phyloP scores from a whole-genome alignment of 257 asterid species.

The Gentiana macrophylla region DNA sequence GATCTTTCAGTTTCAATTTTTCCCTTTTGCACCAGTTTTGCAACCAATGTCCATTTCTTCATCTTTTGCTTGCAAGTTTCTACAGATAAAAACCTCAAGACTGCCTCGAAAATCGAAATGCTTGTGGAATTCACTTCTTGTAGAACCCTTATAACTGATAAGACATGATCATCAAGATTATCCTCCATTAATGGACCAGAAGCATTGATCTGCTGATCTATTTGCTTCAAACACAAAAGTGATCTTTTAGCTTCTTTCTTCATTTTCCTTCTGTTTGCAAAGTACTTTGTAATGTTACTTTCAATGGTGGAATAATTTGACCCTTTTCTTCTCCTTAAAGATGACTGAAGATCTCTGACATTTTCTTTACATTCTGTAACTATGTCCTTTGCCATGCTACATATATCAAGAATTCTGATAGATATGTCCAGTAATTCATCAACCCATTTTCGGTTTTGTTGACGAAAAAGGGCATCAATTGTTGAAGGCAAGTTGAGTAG shows the following conservation, averaged over 20 bases:
- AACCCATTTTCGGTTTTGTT: conserved; percentile 11
- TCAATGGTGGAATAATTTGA: conserved; percentile 8
- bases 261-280: conserved; percentile 12
- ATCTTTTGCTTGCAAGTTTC: conserved; percentile 21
- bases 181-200: conserved; percentile 11
- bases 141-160: conserved; percentile 14
- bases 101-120: conserved; percentile 10
- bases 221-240: conserved; percentile 19
- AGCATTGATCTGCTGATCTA: conserved; percentile 10
- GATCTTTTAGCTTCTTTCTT: conserved; percentile 14
- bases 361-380: conserved; percentile 15
- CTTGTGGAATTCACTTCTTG: conserved; percentile 15
- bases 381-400: conserved; percentile 13
- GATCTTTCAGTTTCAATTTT: background rate
- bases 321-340: conserved; percentile 17
- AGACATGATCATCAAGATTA: conserved; percentile 10
- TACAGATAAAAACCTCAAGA: conserved; percentile 15
- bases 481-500: conserved; percentile 22
- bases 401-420: conserved; percentile 19
- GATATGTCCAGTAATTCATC: conserved; percentile 21
- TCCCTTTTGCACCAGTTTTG: conserved; percentile 14
- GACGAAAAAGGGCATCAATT: conserved; percentile 14
- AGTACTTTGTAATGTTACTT: conserved; percentile 7
- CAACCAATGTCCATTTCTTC: conserved; percentile 28
- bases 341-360: conserved; percentile 18